Conservation (phyloP, 2,329 filamentous ascomycete genomes). For the Plenodomus biglobosus region DNA sequence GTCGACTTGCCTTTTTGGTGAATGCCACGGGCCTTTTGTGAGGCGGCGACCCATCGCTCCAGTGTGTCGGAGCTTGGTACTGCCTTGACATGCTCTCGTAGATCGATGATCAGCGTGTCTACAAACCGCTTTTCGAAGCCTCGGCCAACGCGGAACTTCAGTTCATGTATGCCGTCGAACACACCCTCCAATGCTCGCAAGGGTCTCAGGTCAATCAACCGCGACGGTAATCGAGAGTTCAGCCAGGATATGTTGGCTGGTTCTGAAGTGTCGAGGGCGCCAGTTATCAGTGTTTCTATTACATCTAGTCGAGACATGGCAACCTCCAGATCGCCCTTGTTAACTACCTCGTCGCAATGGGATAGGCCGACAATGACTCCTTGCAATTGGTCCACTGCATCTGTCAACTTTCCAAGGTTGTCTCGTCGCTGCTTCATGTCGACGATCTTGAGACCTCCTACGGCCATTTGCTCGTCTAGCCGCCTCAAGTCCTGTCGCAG, state of each 20-base stretch:
- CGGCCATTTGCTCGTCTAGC: constrained; percentile 83
- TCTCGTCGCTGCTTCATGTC: constrained; percentile 78
- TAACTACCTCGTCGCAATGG: constrained; percentile 77
- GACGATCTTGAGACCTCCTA: constrained; percentile 81
- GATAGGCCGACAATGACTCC: constrained; percentile 74
- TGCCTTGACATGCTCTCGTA: constrained; percentile 75
- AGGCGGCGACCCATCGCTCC: constrained; percentile 79
- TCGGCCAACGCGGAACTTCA: constrained; percentile 81
- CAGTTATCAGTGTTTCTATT: constrained; percentile 78
- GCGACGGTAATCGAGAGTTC: constrained; percentile 39
- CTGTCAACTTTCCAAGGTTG: constrained; percentile 79
- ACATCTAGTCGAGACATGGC: constrained; percentile 76
- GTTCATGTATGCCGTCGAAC: constrained; percentile 70
- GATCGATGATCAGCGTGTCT: constrained; percentile 73
- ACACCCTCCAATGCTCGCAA: constrained; percentile 80
- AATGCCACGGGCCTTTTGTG: constrained; percentile 68
- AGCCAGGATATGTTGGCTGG: constrained; percentile 37
- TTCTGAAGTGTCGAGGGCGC: constrained; percentile 57
- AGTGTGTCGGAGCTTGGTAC: constrained; percentile 74
- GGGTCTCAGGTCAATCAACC: constrained; percentile 69
- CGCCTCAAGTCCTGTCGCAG: constrained; percentile 76
- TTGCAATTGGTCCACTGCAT: constrained; percentile 80
- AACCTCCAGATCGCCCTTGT: constrained; percentile 78
- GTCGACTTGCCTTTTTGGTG: constrained; percentile 66
- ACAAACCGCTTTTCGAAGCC: constrained; percentile 83